These are phyloP conservation scores for Aspergillus fischeri DNA, from an alignment of 2,329 filamentous ascomycete genomes.

Conservation along the genomic window DNA sequence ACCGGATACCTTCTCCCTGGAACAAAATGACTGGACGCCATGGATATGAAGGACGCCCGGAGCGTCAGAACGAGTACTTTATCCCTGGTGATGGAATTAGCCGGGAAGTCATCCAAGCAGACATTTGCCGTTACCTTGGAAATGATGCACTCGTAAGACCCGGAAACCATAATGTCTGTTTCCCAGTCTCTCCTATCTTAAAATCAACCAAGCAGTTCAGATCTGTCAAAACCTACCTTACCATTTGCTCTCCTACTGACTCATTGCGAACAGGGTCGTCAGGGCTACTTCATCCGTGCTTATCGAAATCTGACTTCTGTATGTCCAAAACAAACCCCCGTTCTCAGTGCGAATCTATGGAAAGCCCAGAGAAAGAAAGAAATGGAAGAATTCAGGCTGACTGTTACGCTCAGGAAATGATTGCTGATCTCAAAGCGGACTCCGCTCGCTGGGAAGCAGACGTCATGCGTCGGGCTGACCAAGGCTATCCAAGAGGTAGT, in stretches of 20 bases:
- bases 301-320: conserved; percentile 76
- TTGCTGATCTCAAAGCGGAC: conserved; percentile 51
- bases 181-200: conserved; percentile 16
- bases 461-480: conserved; percentile 36
- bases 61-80: conserved; percentile 69
- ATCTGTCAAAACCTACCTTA: neutral
- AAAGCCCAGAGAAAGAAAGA: neutral
- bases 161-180: conserved; percentile 66
- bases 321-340: conserved; percentile 36
- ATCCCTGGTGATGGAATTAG: conserved; percentile 76
- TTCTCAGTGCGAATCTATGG: neutral
- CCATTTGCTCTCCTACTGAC: conserved; percentile 24
- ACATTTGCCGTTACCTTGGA: conserved; percentile 78
- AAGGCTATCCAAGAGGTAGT: conserved; percentile 41
- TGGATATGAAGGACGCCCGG: conserved; percentile 30
- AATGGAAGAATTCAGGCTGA: conserved; percentile 19
- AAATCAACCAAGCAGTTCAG: neutral
- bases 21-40: conserved; percentile 38
- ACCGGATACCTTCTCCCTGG: conserved; percentile 22
- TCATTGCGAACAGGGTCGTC: conserved; percentile 53
- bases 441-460: conserved; percentile 50
- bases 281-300: conserved; percentile 73
- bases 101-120: conserved; percentile 77
- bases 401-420: conserved; percentile 46
- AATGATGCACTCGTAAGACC: conserved; percentile 77